phyloP scores from a whole-genome alignment of 768 basidiomycete species.

The Pleurotus citrinopileatus region DNA sequence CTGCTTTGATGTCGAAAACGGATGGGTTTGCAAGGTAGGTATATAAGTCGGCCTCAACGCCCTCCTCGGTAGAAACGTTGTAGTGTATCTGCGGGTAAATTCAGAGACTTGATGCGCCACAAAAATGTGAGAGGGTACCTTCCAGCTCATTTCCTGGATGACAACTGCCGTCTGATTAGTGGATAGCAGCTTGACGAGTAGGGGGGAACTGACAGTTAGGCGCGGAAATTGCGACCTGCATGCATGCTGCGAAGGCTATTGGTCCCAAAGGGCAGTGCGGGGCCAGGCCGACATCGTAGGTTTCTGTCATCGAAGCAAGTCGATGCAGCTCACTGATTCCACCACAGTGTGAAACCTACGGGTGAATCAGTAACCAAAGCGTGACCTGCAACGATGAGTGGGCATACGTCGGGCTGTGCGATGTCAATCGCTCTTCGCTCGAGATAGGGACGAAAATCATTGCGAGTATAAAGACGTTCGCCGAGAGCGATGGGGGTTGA shows the following conservation, averaged over 20 bases:
- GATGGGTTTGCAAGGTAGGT: conserved; percentile 53
- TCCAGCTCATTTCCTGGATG: conserved; percentile 67
- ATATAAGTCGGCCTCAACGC: conserved; percentile 46
- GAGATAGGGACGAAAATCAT: conserved; percentile 64
- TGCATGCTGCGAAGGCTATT: conserved; percentile 67
- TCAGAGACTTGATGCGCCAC: background rate
- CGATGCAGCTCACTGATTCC: conserved; percentile 58
- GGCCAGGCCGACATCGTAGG: conserved; percentile 69
- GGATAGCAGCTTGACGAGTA: background rate
- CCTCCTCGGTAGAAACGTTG: conserved; percentile 39
- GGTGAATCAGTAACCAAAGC: background rate
- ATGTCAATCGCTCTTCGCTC: conserved; percentile 65
- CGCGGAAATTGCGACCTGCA: conserved; percentile 56
- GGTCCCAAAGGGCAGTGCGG: conserved; percentile 75
- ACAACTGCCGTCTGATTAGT: conserved; percentile 32
- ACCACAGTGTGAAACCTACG: conserved; percentile 55
- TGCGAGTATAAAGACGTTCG: conserved; percentile 60
- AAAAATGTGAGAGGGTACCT: conserved; percentile 28
- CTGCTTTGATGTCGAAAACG: conserved; percentile 52
- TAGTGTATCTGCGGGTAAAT: conserved; percentile 54
- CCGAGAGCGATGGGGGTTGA: conserved; percentile 61
- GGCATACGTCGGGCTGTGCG: conserved; percentile 61
- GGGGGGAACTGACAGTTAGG: conserved; percentile 50
- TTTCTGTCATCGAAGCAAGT: conserved; percentile 58
- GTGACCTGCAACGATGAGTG: background rate